Conservation (phyloP, 148 eudicot genomes). For the Bassia scoparia region DNA sequence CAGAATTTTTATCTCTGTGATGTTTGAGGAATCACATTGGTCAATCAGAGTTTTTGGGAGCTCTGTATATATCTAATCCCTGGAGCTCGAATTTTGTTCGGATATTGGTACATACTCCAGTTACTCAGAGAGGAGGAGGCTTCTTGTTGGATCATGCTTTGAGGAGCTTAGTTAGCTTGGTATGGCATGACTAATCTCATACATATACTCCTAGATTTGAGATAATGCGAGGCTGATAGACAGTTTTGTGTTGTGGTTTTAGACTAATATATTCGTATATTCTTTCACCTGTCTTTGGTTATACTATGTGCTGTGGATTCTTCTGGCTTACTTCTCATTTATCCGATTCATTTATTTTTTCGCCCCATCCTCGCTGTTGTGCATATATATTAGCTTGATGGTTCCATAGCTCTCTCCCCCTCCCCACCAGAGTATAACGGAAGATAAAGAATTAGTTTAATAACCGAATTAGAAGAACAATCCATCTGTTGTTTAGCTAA, state of each 20-base stretch:
- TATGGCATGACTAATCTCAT: slow-evolving; percentile 28
- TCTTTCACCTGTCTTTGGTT: slow-evolving; percentile 27
- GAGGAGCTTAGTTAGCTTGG: slow-evolving; percentile 17
- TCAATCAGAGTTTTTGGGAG: slow-evolving; percentile 31
- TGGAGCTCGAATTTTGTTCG: slow-evolving; percentile 27
- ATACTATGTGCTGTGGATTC: slow-evolving; percentile 16
- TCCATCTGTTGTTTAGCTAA: slow-evolving; percentile 15
- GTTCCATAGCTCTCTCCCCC: not conserved
- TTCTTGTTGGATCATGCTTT: slow-evolving; percentile 18
- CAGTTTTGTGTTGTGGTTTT: slow-evolving; percentile 17
- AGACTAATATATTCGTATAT: slow-evolving; percentile 28
- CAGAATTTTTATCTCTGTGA: slow-evolving; percentile 25
- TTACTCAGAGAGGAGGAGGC: slow-evolving; percentile 19
- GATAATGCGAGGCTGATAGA: slow-evolving; percentile 18
- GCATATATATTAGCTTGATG: not conserved
- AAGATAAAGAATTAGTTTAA: not conserved
- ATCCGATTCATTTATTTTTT: slow-evolving; percentile 25
- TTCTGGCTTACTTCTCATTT: slow-evolving; percentile 16
- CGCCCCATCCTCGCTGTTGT: not conserved
- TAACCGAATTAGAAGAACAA: not conserved
- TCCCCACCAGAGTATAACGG: not conserved
- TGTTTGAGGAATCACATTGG: slow-evolving; percentile 24
- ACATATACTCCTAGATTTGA: slow-evolving; percentile 24
- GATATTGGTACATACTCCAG: slow-evolving; percentile 25
- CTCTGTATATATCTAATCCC: slow-evolving; percentile 34